These are phyloP conservation scores for Chlamydomonas schloesseri DNA, from an alignment of 139 green algal genomes.

Conservation along the genomic window DNA sequence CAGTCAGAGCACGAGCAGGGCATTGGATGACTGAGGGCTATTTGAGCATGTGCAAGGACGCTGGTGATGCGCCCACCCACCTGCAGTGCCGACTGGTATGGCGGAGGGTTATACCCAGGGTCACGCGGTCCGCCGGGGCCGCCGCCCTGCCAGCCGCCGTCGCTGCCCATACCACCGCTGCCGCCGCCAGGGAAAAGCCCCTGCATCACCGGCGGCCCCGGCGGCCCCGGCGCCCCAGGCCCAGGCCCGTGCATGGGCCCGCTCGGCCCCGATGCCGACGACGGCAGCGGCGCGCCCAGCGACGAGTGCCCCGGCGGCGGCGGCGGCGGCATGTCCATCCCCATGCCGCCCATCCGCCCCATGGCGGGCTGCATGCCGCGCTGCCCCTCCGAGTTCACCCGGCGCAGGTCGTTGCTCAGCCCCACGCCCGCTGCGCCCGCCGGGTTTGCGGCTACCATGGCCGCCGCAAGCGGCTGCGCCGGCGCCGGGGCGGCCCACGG, in stretches of 20 bases:
- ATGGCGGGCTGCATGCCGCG: neutral
- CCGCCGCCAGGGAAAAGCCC: neutral
- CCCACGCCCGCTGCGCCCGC: neutral
- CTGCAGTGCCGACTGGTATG: slow-evolving; percentile 11
- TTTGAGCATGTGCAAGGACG: too few relatives aligned
- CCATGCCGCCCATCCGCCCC: too few relatives aligned
- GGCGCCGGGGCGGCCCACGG: neutral
- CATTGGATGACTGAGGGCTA: too few relatives aligned
- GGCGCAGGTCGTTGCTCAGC: slow-evolving; percentile 17
- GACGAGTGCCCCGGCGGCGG: neutral
- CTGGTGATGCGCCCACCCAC: neutral
- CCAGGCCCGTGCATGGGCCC: neutral
- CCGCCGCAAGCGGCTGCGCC: slow-evolving; percentile 28
- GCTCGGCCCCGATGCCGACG: neutral
- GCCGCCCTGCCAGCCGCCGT: neutral
- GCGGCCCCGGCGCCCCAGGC: neutral
- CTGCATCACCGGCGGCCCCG: slow-evolving; percentile 1
- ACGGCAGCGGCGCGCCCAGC: too few relatives aligned
- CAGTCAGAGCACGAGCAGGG: too few relatives aligned
- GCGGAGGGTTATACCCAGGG: neutral
- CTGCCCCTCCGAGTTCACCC: slow-evolving; percentile 29
- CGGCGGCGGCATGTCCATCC: neutral
- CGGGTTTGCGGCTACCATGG: neutral
- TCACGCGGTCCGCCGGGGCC: neutral
- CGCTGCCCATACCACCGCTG: neutral